phyloP scores from a whole-genome alignment of 2,329 filamentous ascomycete genomes.

The Alternaria panax region DNA sequence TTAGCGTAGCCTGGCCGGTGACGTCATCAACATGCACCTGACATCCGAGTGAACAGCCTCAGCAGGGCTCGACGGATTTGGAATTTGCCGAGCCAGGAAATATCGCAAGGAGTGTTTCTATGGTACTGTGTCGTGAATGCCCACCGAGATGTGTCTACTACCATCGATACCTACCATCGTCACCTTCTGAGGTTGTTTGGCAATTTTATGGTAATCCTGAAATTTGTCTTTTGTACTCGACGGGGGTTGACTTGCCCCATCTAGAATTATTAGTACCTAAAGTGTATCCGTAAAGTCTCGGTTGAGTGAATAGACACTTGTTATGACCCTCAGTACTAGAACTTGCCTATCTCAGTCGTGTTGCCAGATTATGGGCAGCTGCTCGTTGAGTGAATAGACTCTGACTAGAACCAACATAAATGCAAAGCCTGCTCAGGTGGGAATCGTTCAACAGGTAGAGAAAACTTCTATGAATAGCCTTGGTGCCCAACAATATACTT shows the following conservation, averaged over 20 bases:
- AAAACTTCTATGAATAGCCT: background rate
- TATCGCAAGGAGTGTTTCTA: background rate
- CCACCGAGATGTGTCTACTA: background rate
- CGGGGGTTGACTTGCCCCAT: background rate
- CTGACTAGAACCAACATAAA: background rate
- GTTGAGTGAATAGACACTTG: background rate
- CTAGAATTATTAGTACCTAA: background rate
- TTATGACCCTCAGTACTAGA: background rate
- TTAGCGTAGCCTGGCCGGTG: background rate
- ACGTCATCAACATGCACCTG: background rate
- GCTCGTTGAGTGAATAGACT: background rate
- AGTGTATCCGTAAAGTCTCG: background rate
- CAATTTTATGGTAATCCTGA: no score
- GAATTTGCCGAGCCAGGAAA: background rate
- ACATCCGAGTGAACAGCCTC: background rate
- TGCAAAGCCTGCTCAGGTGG: background rate
- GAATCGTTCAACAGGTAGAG: fast-evolving
- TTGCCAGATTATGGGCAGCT: background rate
- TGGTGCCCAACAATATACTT: background rate
- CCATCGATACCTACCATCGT: no score
- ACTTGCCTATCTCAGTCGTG: background rate
- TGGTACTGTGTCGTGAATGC: background rate
- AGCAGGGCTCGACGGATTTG: background rate
- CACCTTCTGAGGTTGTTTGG: no score
- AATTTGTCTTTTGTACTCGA: background rate